Conservation (phyloP, 31 red algal genomes). For the Odonthalia washingtoniensis region DNA sequence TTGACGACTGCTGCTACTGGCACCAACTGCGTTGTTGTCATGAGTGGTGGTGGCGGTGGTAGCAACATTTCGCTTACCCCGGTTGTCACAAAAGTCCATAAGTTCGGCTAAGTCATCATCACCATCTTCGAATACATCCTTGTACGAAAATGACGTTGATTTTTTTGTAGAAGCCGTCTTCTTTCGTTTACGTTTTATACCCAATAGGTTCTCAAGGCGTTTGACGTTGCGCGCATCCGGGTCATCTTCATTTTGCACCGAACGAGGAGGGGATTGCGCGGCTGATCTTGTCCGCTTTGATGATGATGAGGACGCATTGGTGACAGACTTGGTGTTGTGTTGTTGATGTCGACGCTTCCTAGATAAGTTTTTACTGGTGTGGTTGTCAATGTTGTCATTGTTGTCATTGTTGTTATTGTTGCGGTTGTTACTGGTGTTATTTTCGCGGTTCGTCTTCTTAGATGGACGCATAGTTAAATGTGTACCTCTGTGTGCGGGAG, state of each 20-base stretch:
- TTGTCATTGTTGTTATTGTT: too few species aligned
- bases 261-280: background rate
- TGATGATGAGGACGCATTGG: too few species aligned
- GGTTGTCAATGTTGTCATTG: too few species aligned
- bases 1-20: background rate
- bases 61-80: background rate
- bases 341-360: too few species aligned
- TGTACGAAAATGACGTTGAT: slow-evolving; percentile 33
- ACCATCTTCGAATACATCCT: slow-evolving; percentile 46
- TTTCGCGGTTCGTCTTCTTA: too few species aligned
- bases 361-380: too few species aligned
- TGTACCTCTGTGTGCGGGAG: too few species aligned
- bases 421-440: too few species aligned
- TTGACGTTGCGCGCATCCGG: slow-evolving; percentile 38
- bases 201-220: slow-evolving; percentile 60
- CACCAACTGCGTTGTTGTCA: background rate
- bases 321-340: too few species aligned
- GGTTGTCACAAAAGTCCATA: slow-evolving; percentile 52
- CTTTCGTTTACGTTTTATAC: slow-evolving; percentile 44
- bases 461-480: too few species aligned
- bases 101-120: slow-evolving; percentile 55
- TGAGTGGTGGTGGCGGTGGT: background rate
- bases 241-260: slow-evolving; percentile 45
- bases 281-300: slow-evolving; percentile 3
- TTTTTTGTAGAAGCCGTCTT: slow-evolving; percentile 13